Evolutionary conservation across 768 basidiomycete genomes (phyloP), one percentile per base, ranked within the genome.

Genomic region (Agaricus blazei): DNA sequence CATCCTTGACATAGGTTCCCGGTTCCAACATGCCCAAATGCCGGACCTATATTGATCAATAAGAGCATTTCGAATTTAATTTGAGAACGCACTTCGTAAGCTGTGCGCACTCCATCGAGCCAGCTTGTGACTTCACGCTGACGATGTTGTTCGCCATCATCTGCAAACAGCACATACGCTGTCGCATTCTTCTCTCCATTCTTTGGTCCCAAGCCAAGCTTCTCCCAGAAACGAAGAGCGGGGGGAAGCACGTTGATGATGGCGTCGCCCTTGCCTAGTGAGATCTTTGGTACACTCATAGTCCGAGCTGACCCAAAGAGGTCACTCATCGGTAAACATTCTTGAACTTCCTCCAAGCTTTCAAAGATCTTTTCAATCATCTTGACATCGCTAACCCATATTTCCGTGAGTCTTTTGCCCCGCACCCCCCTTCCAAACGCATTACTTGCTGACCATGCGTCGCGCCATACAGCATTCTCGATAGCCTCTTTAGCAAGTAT

Each of bases 151-250:
- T 75, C 75, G 11, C 74, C 77, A 9, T 75, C 75, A 23, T 83
- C 81, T 61, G 93, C 88, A 52, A 82, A 87, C 46, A 93, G 70
- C 0, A 85, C 81, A 66, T 84, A 90, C 1, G 80, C 81, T 1
- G 75, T 77, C 3, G 88, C 74, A 60, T 93, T 76, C 69, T 93
- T 93, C 55, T 70, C 73, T 6, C 93, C 92, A 36, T 78, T 78
- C 46, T 79, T 76, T 0, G 92, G 92, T 14, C 76, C 74, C 43
- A 94, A 65, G 0, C 88, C 90, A 11, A 93, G 75, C 65, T 91
- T 93, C 61, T 89, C 86, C 91, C 92, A 93, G 66, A 93, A 93
- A 2, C 85, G 77, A 24, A 93, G 64, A 0, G 90, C 86, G 3
- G 88, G 68, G 1, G 90, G 85, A 12, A 82, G 67, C 15, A 90